Percentiles rank a stretch among this genome's conserved stretches.
phyloP scores from a whole-genome alignment of 2,329 filamentous ascomycete species.

The Colletotrichum paranaense region DNA sequence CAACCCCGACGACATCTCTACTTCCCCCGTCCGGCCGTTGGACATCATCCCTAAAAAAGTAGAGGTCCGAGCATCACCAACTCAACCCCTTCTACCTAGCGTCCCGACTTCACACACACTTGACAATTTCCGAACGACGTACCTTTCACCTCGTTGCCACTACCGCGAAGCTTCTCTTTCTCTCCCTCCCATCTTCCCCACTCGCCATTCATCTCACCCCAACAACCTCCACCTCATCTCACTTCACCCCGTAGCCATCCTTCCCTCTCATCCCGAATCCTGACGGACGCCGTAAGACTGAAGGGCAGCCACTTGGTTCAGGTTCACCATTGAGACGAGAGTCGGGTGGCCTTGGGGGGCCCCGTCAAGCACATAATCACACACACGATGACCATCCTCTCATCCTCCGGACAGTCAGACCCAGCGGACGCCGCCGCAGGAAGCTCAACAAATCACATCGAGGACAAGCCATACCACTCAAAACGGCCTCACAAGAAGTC shows the following conservation, averaged over 20 bases:
- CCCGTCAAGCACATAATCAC: constrained; percentile 2
- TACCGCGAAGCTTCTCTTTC: background rate
- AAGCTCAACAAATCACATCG: background rate
- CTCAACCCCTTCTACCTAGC: background rate
- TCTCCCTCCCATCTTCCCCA: background rate
- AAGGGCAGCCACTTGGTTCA: background rate
- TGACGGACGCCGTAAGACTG: background rate
- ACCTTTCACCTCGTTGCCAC: background rate
- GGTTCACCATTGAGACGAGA: background rate
- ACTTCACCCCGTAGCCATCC: background rate
- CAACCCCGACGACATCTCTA: constrained; percentile 24
- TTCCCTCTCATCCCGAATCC: background rate
- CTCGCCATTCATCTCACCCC: background rate
- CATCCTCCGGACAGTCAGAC: constrained; percentile 12
- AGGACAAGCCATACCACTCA: constrained; percentile 48
- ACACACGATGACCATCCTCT: constrained; percentile 26
- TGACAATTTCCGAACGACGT: background rate
- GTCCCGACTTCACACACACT: constrained; percentile 14
- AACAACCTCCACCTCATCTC: background rate
- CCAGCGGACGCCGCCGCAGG: background rate
- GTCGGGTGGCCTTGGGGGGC: background rate
- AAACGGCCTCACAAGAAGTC: constrained; percentile 69
- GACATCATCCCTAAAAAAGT: constrained; percentile 25
- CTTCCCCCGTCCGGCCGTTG: constrained; percentile 31
- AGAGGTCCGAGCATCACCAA: constrained; percentile 25